phyloP scores from a whole-genome alignment of 768 basidiomycete species.

The Amanita phalloides region DNA sequence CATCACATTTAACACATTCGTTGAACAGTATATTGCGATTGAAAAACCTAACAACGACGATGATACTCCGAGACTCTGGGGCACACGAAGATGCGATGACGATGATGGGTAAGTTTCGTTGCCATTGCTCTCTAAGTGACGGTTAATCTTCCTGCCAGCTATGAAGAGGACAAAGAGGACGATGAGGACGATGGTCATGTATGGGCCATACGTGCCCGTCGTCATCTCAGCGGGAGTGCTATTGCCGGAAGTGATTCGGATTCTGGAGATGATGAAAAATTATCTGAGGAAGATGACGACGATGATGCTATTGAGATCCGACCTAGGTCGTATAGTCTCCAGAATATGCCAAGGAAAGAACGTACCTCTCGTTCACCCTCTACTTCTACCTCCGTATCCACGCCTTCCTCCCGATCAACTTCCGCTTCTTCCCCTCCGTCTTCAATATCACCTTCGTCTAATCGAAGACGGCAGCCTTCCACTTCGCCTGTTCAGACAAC shows the following conservation, averaged over 20 bases:
- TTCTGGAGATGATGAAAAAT: constrained; percentile 10
- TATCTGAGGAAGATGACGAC: constrained; percentile 25
- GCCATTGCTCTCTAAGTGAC: neutral
- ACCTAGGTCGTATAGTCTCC: constrained; percentile 13
- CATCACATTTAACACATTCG: constrained; percentile 96
- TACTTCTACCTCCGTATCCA: constrained; percentile 31
- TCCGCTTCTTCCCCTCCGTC: constrained; percentile 4
- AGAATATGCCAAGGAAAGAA: constrained; percentile 14
- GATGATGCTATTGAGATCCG: constrained; percentile 61
- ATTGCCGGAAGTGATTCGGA: constrained; percentile 29
- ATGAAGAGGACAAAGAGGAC: constrained; percentile 61
- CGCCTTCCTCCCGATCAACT: constrained; percentile 18
- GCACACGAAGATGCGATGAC: constrained; percentile 27
- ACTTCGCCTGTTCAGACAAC: constrained; percentile 8
- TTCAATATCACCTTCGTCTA: constrained; percentile 8
- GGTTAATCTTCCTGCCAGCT: constrained; percentile 23
- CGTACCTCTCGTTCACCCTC: constrained; percentile 28
- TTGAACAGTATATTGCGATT: constrained; percentile 91
- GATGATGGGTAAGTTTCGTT: constrained; percentile 48
- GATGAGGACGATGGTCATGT: constrained; percentile 36
- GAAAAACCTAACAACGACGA: constrained; percentile 52
- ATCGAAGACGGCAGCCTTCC: neutral
- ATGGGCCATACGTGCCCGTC: constrained; percentile 11
- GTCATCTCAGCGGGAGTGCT: constrained; percentile 15
- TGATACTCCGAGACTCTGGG: constrained; percentile 7